Evolutionary conservation across 108 stramenopile genomes (phyloP).

Genomic region (Epipyxis sp.): DNA sequence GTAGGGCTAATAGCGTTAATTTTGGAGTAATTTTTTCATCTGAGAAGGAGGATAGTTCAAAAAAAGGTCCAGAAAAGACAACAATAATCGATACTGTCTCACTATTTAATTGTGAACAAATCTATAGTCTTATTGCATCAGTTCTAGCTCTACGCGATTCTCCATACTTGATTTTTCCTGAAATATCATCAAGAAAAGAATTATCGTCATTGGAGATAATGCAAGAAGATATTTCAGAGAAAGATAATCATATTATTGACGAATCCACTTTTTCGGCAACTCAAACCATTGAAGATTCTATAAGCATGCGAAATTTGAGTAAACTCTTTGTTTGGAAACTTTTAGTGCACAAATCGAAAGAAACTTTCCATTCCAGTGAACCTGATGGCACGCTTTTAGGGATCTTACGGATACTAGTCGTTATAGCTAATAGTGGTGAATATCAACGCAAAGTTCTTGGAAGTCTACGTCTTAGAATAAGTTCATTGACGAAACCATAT

Average conservation of each 20-base stretch:
- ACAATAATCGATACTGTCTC: too few species aligned
- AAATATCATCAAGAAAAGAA: too few species aligned
- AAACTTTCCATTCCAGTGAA: slow-evolving; percentile 22
- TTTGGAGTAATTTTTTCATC: background rate
- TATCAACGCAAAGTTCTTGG: background rate
- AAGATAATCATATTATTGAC: background rate
- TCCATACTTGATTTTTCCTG: background rate
- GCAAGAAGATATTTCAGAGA: background rate
- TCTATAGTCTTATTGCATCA: background rate
- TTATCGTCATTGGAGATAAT: too few species aligned
- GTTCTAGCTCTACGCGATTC: background rate
- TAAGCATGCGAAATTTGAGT: background rate
- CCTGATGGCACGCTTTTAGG: slow-evolving; percentile 2
- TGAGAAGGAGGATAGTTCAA: background rate
- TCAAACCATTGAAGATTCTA: background rate
- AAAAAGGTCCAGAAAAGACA: background rate
- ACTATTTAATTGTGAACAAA: too few species aligned
- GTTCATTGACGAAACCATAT: too few species aligned
- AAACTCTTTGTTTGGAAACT: background rate
- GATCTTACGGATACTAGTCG: slow-evolving; percentile 6
- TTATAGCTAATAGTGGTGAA: background rate
- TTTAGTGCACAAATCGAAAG: background rate
- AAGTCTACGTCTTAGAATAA: too few species aligned
- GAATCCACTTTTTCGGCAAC: background rate
- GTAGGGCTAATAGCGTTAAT: too few species aligned